phyloP scores from a whole-genome alignment of 305 asterid genomes.

The Fraxinus floribunda region DNA sequence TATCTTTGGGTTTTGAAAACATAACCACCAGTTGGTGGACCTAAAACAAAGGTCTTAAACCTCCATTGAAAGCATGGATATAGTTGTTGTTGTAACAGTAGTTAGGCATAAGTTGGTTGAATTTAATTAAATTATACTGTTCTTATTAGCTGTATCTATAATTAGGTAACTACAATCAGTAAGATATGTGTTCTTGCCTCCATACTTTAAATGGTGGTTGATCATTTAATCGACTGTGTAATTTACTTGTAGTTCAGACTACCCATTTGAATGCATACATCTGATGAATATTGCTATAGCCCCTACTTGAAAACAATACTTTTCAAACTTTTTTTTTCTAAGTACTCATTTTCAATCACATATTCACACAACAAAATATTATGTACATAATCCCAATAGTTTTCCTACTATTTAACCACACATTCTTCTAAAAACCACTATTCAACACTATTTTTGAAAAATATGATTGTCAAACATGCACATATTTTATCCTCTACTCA shows the following conservation, averaged over 20 bases:
- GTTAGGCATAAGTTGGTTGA: constrained; percentile 36
- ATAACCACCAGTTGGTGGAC: constrained; percentile 88
- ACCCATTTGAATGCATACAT: not conserved
- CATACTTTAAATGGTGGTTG: not conserved
- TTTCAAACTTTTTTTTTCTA: too few relatives aligned
- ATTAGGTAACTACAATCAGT: not conserved
- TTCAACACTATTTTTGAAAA: not conserved
- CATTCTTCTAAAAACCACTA: not conserved
- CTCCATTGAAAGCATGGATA: constrained; percentile 25
- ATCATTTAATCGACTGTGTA: not conserved
- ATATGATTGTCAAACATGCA: not conserved
- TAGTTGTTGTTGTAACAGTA: constrained; percentile 33
- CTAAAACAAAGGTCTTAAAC: constrained; percentile 44
- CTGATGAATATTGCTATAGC: not conserved
- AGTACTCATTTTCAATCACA: not conserved
- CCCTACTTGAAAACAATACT: not conserved
- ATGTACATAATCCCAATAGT: not conserved
- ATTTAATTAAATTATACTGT: constrained; percentile 16
- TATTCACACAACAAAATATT: not conserved
- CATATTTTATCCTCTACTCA: not conserved
- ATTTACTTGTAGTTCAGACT: not conserved
- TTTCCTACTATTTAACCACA: not conserved
- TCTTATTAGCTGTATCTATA: constrained; percentile 3
- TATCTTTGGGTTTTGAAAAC: constrained; percentile 40
- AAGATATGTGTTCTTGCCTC: not conserved